Conservation (phyloP, 2,329 filamentous ascomycete species). For the Penicillium sp. region DNA sequence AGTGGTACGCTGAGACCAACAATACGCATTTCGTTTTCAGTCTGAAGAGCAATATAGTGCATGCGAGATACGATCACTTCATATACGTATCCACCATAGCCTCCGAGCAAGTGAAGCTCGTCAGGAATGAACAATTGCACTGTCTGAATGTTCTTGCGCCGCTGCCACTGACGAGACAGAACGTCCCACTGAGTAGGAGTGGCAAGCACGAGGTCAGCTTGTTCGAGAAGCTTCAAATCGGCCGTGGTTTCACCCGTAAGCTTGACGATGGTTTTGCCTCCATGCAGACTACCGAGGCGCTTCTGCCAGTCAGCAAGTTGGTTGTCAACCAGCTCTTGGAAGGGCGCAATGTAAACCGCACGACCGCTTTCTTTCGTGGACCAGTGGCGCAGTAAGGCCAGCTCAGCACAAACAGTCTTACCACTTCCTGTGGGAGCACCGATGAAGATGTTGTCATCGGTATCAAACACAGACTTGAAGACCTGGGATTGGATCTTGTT, state of each 20-base stretch:
- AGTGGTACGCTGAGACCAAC: slow-evolving; percentile 88
- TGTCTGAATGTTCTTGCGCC: slow-evolving; percentile 89
- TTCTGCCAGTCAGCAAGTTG: slow-evolving; percentile 82
- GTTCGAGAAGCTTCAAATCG: slow-evolving; percentile 83
- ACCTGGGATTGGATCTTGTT: slow-evolving; percentile 98
- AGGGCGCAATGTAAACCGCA: slow-evolving; percentile 90
- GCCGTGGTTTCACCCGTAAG: slow-evolving; percentile 88
- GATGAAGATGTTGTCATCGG: slow-evolving; percentile 90
- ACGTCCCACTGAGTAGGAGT: slow-evolving; percentile 96
- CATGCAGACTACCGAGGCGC: slow-evolving; percentile 68
- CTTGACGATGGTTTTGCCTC: slow-evolving; percentile 88
- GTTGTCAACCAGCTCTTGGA: slow-evolving; percentile 86
- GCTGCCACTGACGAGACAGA: slow-evolving; percentile 91
- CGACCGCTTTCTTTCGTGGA: slow-evolving; percentile 67
- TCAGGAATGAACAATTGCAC: slow-evolving; percentile 92
- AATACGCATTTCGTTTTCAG: slow-evolving; percentile 80
- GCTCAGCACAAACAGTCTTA: slow-evolving; percentile 95
- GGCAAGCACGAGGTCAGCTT: slow-evolving; percentile 83
- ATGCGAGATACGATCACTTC: slow-evolving; percentile 97
- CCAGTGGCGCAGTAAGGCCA: slow-evolving; percentile 89
- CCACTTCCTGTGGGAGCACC: slow-evolving; percentile 92
- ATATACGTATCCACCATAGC: slow-evolving; percentile 82
- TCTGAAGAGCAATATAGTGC: slow-evolving; percentile 90
- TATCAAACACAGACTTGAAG: slow-evolving; percentile 88
- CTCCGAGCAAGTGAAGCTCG: slow-evolving; percentile 89